These are phyloP conservation scores for Graphium sp. DNA, from an alignment of 2,329 filamentous ascomycete species.

Conservation along the genomic window DNA sequence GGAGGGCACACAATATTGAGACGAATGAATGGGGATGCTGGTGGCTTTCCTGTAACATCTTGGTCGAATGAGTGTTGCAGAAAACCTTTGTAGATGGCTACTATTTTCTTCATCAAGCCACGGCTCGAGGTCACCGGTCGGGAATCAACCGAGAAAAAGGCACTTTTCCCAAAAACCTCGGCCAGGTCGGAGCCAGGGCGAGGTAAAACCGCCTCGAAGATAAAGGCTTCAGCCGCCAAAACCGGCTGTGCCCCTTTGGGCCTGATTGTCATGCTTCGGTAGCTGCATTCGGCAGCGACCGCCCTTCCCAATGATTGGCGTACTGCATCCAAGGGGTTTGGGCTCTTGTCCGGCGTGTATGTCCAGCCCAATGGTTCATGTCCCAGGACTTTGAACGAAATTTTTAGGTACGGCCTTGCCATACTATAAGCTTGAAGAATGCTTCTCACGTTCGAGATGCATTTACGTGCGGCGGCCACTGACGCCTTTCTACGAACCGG, in stretches of 20 bases:
- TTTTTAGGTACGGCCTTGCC: conserved; percentile 42
- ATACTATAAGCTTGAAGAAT: conserved; percentile 49
- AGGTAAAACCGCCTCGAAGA: conserved; percentile 42
- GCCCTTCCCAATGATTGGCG: conserved; percentile 45
- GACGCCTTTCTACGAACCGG: conserved; percentile 46
- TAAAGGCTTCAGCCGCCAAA: too few relatives aligned
- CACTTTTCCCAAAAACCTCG: conserved; percentile 25
- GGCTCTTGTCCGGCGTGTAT: conserved; percentile 38
- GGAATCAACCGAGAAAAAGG: conserved; percentile 52
- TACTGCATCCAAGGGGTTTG: conserved; percentile 37
- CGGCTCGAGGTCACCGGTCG: conserved; percentile 40
- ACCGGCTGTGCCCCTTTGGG: too few relatives aligned
- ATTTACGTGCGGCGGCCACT: conserved; percentile 39
- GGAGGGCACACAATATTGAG: conserved; percentile 45
- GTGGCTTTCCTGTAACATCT: conserved; percentile 9
- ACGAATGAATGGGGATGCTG: conserved; percentile 41
- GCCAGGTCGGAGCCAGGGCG: conserved; percentile 23
- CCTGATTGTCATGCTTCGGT: conserved; percentile 13
- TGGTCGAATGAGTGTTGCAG: conserved; percentile 16
- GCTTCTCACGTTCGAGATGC: conserved; percentile 37
- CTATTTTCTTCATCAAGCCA: conserved; percentile 43
- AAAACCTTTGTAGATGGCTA: conserved; percentile 31
- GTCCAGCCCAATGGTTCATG: conserved; percentile 35
- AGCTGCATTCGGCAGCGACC: conserved; percentile 35
- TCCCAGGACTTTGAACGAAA: conserved; percentile 43